Evolutionary conservation across 225 moss, liverwort and hornwort species (phyloP), one percentile per base, ranked within the genome.

Genomic region (Thuidium tamariscinum): DNA sequence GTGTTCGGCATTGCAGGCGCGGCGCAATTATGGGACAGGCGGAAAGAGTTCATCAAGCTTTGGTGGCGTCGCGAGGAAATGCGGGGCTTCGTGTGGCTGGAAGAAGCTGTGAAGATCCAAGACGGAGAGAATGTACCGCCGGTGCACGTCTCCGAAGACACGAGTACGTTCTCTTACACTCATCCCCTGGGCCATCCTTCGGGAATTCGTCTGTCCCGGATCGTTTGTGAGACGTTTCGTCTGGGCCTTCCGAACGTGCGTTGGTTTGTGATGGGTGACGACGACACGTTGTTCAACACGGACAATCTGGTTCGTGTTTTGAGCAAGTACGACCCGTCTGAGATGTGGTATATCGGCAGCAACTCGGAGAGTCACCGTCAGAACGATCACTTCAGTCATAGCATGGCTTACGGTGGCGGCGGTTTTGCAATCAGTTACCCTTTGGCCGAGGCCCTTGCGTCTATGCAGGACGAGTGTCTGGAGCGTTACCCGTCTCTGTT

Each of bases 201-300:
- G 9, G 98, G 97, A 89, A 95, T 97, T 87, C 97, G 98, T 59
- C 91, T 98, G 77, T 98, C 98, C 2, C 86, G 98, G 54, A 88
- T 98, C 6, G 94, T 98, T 9, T 93, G 94, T 30, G 96, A 98
- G 88, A 94, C 94, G 2, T 96, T 95, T 71, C 92, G 97, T 30
- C 52, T 98, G 56, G 87, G 92, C 13, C 88, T 97, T 2, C 94
- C 94, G 48, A 88, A 94, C 84, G 98, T 97, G 78, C 91, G 96
- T 54, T 98, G 98, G 98, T 97, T 96, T 79, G 96, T 98, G 74
- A 98, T 98, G 98, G 97, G 98, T 4, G 98, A 98, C 76, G 98
- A 98, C 57, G 98, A 98, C 87, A 98, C 97, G 59, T 59, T 98
- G 88, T 98, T 97, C 81, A 95, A 95, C 90, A 93, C 95, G 44